Percentiles rank a stretch among this genome's conserved stretches.
phyloP scores from a whole-genome alignment of 768 basidiomycete genomes.

The Leccinum uliginosum region DNA sequence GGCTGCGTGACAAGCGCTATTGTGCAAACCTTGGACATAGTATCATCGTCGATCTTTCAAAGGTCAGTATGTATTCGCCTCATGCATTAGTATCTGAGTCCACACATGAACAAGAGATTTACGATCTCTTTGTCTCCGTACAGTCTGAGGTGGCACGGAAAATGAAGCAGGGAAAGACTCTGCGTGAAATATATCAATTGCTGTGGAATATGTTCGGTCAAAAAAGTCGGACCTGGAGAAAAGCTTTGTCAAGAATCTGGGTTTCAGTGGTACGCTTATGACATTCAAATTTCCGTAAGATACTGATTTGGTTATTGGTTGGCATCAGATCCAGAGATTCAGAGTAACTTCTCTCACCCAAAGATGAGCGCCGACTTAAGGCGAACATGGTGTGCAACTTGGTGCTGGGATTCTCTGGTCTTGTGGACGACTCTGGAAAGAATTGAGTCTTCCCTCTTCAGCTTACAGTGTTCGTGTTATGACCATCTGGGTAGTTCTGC shows the following conservation, averaged over 20 bases:
- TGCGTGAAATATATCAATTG: constrained; percentile 82
- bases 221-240: constrained; percentile 82
- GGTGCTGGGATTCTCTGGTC: constrained; percentile 77
- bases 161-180: no score
- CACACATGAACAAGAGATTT: constrained; percentile 77
- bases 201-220: constrained; percentile 59
- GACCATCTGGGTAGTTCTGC: constrained; percentile 58
- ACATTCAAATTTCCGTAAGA: background rate
- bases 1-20: constrained; percentile 87
- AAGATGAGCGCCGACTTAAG: constrained; percentile 68
- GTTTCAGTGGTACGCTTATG: constrained; percentile 71
- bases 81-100: background rate
- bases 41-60: constrained; percentile 91
- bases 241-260: constrained; percentile 82
- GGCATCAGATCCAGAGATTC: constrained; percentile 92
- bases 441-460: constrained; percentile 44
- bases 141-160: constrained; percentile 78
- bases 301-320: constrained; percentile 49
- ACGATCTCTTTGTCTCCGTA: constrained; percentile 72
- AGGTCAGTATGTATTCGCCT: constrained; percentile 39
- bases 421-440: constrained; percentile 71
- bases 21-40: constrained; percentile 90
- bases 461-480: background rate
- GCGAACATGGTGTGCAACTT: constrained; percentile 85
- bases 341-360: constrained; percentile 73